A percentile compares a stretch with the other conserved stretches of the same genome.
These are phyloP conservation scores for Exophiala sp. DNA, from an alignment of 2,329 filamentous ascomycete genomes.

Conservation along the genomic window DNA sequence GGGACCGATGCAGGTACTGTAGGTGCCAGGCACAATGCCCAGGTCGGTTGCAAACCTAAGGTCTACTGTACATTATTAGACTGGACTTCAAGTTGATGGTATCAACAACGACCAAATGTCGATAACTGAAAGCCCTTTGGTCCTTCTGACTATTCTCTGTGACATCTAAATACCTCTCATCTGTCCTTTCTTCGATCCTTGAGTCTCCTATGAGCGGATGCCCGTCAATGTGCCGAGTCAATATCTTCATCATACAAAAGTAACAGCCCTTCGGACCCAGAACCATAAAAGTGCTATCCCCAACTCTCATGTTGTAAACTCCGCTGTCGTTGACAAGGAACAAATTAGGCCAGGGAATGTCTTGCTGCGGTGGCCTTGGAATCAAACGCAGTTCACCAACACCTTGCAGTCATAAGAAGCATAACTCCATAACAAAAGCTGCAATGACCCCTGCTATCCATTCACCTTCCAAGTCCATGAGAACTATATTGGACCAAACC, in stretches of 20 bases:
- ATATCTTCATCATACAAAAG: not conserved
- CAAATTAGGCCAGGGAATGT: not conserved
- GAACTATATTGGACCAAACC: conserved; percentile 11
- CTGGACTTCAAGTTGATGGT: not conserved
- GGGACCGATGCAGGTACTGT: too few relatives aligned
- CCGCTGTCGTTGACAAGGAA: not conserved
- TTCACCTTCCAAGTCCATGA: conserved; percentile 11
- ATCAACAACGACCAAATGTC: not conserved
- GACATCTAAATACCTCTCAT: conserved; percentile 1
- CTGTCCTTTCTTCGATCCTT: not conserved
- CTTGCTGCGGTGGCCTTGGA: not conserved
- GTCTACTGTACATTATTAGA: too few relatives aligned
- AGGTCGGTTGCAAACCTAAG: too few relatives aligned
- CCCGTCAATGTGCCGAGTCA: too few relatives aligned
- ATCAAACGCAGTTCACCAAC: conserved; percentile 8
- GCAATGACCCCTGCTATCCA: not conserved
- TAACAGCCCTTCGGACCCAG: not conserved
- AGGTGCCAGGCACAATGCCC: too few relatives aligned
- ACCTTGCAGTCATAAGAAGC: conserved; percentile 14
- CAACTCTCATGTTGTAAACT: not conserved
- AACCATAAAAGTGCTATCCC: not conserved
- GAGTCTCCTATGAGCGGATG: not conserved
- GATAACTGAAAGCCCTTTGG: not conserved
- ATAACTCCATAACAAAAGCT: conserved; percentile 1
- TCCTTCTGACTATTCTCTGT: not conserved